Evolutionary conservation across 2,329 filamentous ascomycete genomes (phyloP).

Genomic region (Mollisiaceae sp.): DNA sequence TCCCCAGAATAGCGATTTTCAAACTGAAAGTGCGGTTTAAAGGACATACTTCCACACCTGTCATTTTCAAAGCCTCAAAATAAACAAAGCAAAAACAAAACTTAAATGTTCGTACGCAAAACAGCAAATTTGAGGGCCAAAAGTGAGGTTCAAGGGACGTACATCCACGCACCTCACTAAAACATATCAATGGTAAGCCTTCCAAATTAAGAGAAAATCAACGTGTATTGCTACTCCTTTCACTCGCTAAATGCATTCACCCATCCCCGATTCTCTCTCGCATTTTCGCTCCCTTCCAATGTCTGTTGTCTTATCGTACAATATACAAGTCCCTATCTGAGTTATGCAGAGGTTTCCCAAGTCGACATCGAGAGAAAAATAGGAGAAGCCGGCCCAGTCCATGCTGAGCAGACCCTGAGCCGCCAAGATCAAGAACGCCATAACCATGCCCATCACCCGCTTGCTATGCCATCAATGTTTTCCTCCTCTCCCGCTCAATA

Average conservation of each 20-base stretch:
- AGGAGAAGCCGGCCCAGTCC: background rate
- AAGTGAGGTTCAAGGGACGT: background rate
- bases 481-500: background rate
- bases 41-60: no score
- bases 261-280: background rate
- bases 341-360: background rate
- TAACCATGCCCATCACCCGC: background rate
- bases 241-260: slow-evolving; percentile 1
- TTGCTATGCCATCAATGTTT: background rate
- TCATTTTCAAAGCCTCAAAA: no score
- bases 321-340: background rate
- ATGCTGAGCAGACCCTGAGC: no score
- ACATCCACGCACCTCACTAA: background rate
- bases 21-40: no score
- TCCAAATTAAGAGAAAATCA: background rate
- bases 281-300: background rate
- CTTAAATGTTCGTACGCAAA: no score
- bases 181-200: background rate
- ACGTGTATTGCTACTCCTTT: background rate
- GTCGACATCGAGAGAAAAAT: background rate
- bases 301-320: background rate
- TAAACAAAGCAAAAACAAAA: no score
- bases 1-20: no score
- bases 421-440: background rate
- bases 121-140: background rate